Conservation (phyloP, 2,329 filamentous ascomycete genomes). For the Iodosphaeria phyllophila region DNA sequence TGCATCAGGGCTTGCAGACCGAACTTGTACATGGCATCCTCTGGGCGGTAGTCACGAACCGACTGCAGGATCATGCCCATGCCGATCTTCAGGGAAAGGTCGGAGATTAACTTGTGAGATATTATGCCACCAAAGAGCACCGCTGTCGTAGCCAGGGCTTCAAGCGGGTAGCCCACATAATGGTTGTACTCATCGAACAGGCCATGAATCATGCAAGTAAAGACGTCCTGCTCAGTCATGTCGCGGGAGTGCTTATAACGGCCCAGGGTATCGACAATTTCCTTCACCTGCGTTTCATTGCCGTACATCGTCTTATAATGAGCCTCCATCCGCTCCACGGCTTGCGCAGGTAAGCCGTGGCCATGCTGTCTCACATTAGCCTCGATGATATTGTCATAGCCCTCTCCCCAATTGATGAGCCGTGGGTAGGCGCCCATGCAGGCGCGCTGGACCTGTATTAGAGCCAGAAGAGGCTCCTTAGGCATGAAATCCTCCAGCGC, state of each 20-base stretch:
- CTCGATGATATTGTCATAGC: slow-evolving; percentile 81
- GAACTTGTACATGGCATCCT: slow-evolving; percentile 95
- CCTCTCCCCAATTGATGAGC: slow-evolving; percentile 90
- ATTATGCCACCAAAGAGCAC: slow-evolving; percentile 95
- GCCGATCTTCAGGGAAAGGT: slow-evolving; percentile 82
- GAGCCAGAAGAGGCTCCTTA: slow-evolving; percentile 39
- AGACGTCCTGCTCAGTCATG: slow-evolving; percentile 76
- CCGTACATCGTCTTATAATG: slow-evolving; percentile 98
- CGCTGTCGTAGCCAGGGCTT: slow-evolving; percentile 85
- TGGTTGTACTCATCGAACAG: slow-evolving; percentile 95
- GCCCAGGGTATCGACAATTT: slow-evolving; percentile 69
- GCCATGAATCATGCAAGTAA: slow-evolving; percentile 96
- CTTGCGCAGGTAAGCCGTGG: slow-evolving; percentile 61
- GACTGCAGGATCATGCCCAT: slow-evolving; percentile 96
- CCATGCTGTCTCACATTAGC: slow-evolving; percentile 61
- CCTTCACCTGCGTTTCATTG: slow-evolving; percentile 68
- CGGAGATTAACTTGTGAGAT: slow-evolving; percentile 76
- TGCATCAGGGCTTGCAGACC: slow-evolving; percentile 89
- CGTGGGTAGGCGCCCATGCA: slow-evolving; percentile 88
- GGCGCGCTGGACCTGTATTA: slow-evolving; percentile 65
- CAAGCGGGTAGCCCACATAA: slow-evolving; percentile 89
- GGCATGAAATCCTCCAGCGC: slow-evolving; percentile 57
- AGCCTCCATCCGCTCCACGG: slow-evolving; percentile 87
- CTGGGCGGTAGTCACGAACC: slow-evolving; percentile 64
- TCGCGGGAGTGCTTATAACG: slow-evolving; percentile 78